Evolutionary conservation across 306 rosid genomes (phyloP), one percentile per base, ranked within the genome.

Genomic region (Glycine tomentella): DNA sequence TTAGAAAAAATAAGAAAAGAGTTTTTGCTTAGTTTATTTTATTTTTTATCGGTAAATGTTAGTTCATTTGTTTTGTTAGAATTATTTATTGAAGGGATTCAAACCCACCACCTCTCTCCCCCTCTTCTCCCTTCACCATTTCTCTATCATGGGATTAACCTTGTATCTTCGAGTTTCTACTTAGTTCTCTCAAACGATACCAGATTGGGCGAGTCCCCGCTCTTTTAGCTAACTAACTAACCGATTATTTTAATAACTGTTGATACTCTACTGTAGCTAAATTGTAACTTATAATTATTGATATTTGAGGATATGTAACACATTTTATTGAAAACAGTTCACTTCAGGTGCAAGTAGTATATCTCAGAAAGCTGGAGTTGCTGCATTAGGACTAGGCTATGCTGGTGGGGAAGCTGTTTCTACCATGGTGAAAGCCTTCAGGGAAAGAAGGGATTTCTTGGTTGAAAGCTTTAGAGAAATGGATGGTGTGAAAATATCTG

Each of bases 331-430:
- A 59, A 46, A 74, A 71, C 78, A 94, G 97, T 84, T 80, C 86
- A 94, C 97, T n/a, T 94, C 97, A 52, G 95, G 95, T 61, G 95
- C 98, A 59, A 75, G 97, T 88, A 92, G 98, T n/a, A 86, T 94
- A 87, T 78, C 97, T 70, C 98, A 94, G 80, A 94, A 94, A 83
- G 98, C 97, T 9, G 98, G 14, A 33, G 94, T 94, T n/a, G 95
- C 98, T 69, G 98, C 98, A 62, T 79, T 94, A 77, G 98, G 97
- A 78, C 85, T 94, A 67, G 98, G 98, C 75, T 86, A 87, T 82
- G 94, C 91, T 66, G 98, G 98, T 75, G 98, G 97, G 38, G 94
- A 90, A 85, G 86, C 80, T 42, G 95, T 92, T 81, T 76, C 91
- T 15, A 69, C 52, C 10, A 94, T 94, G 98, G 97, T 90, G 68